Percentiles rank a stretch among this genome's conserved stretches.
Evolutionary conservation across 78 protist genomes (phyloP).

Genomic region (Planoprotostelium fungivorum): DNA sequence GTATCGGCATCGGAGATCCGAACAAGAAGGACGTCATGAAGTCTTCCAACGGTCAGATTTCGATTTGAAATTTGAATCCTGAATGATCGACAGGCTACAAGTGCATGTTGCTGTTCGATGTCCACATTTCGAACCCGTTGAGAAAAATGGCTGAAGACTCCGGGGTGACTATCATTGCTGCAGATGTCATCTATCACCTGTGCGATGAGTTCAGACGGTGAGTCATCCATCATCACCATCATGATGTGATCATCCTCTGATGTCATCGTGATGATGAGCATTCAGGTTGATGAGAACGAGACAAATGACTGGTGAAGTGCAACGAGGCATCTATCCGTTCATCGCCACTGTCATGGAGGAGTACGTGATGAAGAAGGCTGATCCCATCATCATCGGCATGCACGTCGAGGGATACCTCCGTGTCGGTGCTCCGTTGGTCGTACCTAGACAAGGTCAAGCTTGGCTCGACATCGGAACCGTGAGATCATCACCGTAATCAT

Average conservation of each 20-base stretch:
- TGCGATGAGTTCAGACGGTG: background rate
- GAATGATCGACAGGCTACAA: background rate
- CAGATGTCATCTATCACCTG: background rate
- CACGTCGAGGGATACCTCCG: background rate
- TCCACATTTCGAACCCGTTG: background rate
- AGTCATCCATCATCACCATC: background rate
- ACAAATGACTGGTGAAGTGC: background rate
- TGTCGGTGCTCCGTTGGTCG: background rate
- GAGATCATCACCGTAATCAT: no score
- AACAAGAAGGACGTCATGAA: slow-evolving; percentile 88
- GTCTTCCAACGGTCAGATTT: slow-evolving; percentile 28
- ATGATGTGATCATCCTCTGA: no score
- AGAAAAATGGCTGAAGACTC: background rate
- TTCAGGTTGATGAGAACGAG: background rate
- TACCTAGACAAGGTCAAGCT: background rate
- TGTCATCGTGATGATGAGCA: background rate
- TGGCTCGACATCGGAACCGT: background rate
- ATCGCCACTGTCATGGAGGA: background rate
- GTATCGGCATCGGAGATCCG: slow-evolving; percentile 92
- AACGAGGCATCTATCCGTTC: background rate
- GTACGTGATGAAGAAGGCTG: background rate
- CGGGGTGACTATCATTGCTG: background rate
- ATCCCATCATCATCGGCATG: background rate
- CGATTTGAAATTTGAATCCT: background rate
- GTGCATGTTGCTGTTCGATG: background rate